phyloP scores from a whole-genome alignment of 2,329 filamentous ascomycete species.

The Cyphellophora europaea region DNA sequence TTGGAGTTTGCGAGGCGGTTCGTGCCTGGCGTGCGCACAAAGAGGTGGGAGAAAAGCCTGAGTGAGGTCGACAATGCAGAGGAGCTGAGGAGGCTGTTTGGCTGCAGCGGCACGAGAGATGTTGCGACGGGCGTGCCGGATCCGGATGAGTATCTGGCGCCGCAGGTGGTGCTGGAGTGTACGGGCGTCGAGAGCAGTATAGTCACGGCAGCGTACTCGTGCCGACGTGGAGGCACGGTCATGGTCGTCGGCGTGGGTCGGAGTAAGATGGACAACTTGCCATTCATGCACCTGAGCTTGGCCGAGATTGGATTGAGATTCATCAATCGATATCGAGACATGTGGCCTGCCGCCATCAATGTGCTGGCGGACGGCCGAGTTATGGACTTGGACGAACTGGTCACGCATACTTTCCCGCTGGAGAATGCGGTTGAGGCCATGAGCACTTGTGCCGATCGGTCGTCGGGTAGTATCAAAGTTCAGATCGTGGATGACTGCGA shows the following conservation, averaged over 20 bases:
- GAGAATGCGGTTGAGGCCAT: constrained; percentile 53
- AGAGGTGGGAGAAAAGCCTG: constrained; percentile 28
- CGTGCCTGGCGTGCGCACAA: constrained; percentile 43
- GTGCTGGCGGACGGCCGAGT: constrained; percentile 47
- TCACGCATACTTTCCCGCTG: constrained; percentile 55
- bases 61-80: constrained; percentile 42
- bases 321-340: constrained; percentile 62
- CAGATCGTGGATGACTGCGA: constrained; percentile 44
- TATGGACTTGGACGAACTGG: constrained; percentile 51
- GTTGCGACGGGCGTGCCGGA: constrained; percentile 3
- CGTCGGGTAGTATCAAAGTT: constrained; percentile 50
- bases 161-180: constrained; percentile 53
- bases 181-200: constrained; percentile 58
- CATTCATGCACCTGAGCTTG: constrained; percentile 57
- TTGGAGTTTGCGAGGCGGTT: constrained; percentile 50
- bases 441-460: constrained; percentile 41
- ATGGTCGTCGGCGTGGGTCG: constrained; percentile 58
- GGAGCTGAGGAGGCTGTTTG: constrained; percentile 47
- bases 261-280: constrained; percentile 54
- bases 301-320: constrained; percentile 57
- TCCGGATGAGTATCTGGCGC: constrained; percentile 46
- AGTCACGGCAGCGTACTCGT: constrained; percentile 48
- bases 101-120: constrained; percentile 14
- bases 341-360: constrained; percentile 58
- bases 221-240: constrained; percentile 48